These are phyloP conservation scores for Syzygium aromaticum DNA, from an alignment of 345 rosid genomes.

Conservation along the genomic window DNA sequence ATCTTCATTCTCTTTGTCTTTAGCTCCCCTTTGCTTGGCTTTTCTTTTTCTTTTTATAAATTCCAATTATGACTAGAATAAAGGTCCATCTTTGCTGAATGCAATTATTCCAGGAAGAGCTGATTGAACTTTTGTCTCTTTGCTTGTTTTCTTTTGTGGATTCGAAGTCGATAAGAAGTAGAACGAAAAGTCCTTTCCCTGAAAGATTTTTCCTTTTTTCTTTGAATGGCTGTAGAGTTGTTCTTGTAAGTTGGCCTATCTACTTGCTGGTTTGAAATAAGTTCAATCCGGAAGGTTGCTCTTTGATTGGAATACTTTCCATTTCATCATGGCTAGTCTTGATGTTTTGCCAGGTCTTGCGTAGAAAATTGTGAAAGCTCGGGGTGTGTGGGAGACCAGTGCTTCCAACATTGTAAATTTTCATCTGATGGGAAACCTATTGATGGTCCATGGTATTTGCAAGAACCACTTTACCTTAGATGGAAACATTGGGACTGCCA, in stretches of 20 bases:
- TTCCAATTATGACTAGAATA: background rate
- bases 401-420: slow-evolving; percentile 86
- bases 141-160: background rate
- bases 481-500: slow-evolving; percentile 90
- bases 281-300: background rate
- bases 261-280: background rate
- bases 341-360: slow-evolving; percentile 44
- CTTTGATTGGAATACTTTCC: background rate
- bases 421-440: slow-evolving; percentile 77
- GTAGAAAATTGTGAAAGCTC: slow-evolving; percentile 64
- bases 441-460: slow-evolving; percentile 78
- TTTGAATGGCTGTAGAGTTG: background rate
- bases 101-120: background rate
- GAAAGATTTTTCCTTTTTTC: background rate
- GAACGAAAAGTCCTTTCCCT: background rate
- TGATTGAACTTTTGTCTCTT: background rate
- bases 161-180: background rate
- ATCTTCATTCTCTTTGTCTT: background rate
- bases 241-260: background rate
- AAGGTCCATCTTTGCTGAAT: background rate
- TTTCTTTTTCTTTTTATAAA: background rate
- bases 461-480: slow-evolving; percentile 72
- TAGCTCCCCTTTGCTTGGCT: background rate
- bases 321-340: background rate
- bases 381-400: slow-evolving; percentile 70